These are phyloP conservation scores for Cladobotryum mycophilum DNA, from an alignment of 2,329 filamentous ascomycete genomes.

Conservation along the genomic window DNA sequence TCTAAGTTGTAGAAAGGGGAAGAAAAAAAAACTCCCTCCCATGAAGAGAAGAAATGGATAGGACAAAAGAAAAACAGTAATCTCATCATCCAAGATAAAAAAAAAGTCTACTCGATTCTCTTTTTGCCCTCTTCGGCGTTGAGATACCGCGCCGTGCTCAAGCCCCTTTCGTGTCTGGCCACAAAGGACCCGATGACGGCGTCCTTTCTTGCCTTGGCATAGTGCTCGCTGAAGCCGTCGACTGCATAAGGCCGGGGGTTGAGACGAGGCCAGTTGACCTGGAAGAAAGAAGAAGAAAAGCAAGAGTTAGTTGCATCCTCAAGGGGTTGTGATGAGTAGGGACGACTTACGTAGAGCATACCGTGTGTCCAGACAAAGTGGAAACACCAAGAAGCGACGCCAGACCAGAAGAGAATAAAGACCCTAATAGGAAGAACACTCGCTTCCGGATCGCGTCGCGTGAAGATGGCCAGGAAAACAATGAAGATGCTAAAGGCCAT, in stretches of 20 bases:
- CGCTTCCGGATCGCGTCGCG: slow-evolving; percentile 63
- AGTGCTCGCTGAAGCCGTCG: slow-evolving; percentile 84
- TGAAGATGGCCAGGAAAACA: slow-evolving; percentile 67
- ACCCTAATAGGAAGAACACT: slow-evolving; percentile 75
- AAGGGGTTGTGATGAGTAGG: neutral
- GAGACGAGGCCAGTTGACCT: slow-evolving; percentile 98
- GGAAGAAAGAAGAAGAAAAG: neutral
- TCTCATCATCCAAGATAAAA: neutral
- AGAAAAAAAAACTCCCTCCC: slow-evolving; percentile 10
- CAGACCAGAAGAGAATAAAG: slow-evolving; percentile 73
- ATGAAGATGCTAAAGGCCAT: slow-evolving; percentile 82
- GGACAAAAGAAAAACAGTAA: neutral
- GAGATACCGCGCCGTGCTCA: slow-evolving; percentile 74
- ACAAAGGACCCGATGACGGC: slow-evolving; percentile 68
- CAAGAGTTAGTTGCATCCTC: neutral
- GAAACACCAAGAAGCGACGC: slow-evolving; percentile 62
- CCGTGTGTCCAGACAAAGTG: slow-evolving; percentile 79
- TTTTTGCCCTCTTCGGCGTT: slow-evolving; percentile 97
- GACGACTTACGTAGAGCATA: slow-evolving; percentile 79
- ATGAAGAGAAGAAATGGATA: slow-evolving; percentile 5
- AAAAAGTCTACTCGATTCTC: slow-evolving; percentile 80
- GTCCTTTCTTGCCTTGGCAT: slow-evolving; percentile 76
- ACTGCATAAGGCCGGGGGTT: slow-evolving; percentile 80
- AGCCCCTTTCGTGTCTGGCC: slow-evolving; percentile 68
- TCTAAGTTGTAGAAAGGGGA: slow-evolving; percentile 12